Percentiles rank a stretch among this genome's conserved stretches.
Evolutionary conservation across 768 basidiomycete genomes (phyloP).

Genomic region (Psilocybe cyanescens): DNA sequence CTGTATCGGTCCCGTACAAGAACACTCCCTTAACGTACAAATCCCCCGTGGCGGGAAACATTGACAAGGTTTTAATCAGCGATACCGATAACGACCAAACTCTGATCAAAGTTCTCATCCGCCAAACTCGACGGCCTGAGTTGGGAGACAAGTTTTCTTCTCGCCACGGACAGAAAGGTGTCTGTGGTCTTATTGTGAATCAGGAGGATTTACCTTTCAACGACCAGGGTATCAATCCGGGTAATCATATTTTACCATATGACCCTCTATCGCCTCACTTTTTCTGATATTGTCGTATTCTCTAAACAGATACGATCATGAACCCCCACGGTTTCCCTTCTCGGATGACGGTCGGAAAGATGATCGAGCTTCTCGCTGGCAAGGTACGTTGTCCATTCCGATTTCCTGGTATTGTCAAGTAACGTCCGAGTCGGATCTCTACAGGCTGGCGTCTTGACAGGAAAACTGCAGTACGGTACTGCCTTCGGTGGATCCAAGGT

Average conservation of each 20-base stretch:
- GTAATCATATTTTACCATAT: constrained; percentile 42
- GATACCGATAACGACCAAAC: constrained; percentile 97
- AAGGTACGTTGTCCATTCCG: constrained; percentile 56
- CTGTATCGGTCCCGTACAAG: constrained; percentile 85
- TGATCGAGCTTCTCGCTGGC: constrained; percentile 97
- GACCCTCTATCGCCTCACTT: constrained; percentile 8
- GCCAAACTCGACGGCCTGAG: constrained; percentile 96
- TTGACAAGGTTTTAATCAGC: constrained; percentile 98
- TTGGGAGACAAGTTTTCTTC: constrained; percentile 99
- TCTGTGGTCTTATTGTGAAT: constrained; percentile 97
- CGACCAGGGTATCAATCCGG: constrained; percentile 93
- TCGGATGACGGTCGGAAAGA: constrained; percentile 99
- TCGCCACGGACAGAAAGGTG: constrained; percentile 98
- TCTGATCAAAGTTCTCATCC: constrained; percentile 94
- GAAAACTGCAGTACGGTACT: constrained; percentile 91
- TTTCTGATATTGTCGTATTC: constrained; percentile 17
- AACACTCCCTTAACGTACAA: constrained; percentile 94
- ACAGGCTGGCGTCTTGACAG: constrained; percentile 88
- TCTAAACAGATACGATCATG: constrained; percentile 89
- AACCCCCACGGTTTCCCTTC: constrained; percentile 99
- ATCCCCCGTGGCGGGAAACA: constrained; percentile 88
- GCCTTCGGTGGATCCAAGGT: constrained; percentile 99
- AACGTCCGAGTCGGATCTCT: constrained; percentile 5
- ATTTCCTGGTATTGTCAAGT: background rate
- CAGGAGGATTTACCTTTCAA: constrained; percentile 99